Percentiles rank a stretch among this genome's conserved stretches.
Conservation (phyloP, 2,329 filamentous ascomycete genomes). For the Colletotrichum liriopes region DNA sequence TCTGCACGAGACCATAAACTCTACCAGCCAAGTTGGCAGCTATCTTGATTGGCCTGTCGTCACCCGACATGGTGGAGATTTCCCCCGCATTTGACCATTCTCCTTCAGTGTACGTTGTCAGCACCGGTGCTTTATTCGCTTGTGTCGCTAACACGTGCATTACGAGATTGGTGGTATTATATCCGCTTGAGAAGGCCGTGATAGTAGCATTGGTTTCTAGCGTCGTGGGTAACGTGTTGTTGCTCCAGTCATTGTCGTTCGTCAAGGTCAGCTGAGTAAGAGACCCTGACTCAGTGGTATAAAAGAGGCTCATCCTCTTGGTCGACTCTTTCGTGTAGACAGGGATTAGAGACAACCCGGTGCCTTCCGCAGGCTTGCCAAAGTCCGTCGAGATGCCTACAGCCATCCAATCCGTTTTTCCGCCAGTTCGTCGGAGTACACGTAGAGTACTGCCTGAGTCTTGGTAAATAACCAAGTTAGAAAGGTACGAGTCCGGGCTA, state of each 20-base stretch:
- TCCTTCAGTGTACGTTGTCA: constrained; percentile 27
- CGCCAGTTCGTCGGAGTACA: constrained; percentile 32
- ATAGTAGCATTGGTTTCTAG: constrained; percentile 24
- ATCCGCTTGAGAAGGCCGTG: constrained; percentile 37
- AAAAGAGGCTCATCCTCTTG: constrained; percentile 36
- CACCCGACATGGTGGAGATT: constrained; percentile 27
- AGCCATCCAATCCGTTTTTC: constrained; percentile 28
- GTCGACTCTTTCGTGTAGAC: constrained; percentile 17
- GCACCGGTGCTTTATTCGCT: neutral
- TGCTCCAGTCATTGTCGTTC: constrained; percentile 23
- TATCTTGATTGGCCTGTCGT: constrained; percentile 32
- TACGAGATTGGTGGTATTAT: constrained; percentile 32
- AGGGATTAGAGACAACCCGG: constrained; percentile 31
- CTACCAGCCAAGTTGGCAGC: constrained; percentile 36
- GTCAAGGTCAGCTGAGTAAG: constrained; percentile 22
- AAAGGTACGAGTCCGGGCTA: constrained; percentile 28
- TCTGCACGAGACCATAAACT: constrained; percentile 38
- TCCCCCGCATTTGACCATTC: constrained; percentile 31
- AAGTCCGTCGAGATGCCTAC: constrained; percentile 25
- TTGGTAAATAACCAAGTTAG: constrained; percentile 39
- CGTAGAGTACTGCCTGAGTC: constrained; percentile 24
- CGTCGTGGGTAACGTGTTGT: constrained; percentile 27
- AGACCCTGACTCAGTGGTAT: constrained; percentile 19
- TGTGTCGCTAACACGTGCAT: constrained; percentile 36
- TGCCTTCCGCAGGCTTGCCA: constrained; percentile 29